Evolutionary conservation across 1,284 basidiomycete genomes (phyloP), one percentile per base, ranked within the genome.

Genomic region (Meira nashicola): DNA sequence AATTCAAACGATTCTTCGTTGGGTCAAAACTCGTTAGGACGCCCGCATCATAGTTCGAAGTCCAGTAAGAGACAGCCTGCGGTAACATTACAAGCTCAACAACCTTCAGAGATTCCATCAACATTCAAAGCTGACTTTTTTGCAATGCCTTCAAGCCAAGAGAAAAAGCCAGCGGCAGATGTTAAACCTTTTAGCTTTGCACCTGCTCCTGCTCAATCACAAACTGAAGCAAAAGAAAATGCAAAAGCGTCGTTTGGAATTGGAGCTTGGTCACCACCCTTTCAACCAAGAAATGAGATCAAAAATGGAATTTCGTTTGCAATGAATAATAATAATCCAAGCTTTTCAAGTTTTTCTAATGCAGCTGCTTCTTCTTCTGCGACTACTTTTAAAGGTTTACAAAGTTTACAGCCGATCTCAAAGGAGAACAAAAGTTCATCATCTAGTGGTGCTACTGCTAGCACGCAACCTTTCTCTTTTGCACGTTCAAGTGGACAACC

Each of bases 401-500:
- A 48, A 17, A 7, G 7, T 17, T 17, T 48, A 23, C 14, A 48
- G 21, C 46, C 46, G 21, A 25, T 48, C 17, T 23, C 14, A 14
- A 48, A 17, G 5, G 12, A 48, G 46, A 48, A 23, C 25, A 19
- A 33, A 33, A 33, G 28, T 33, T 33, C 28, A 33, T 33, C 28
- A 33, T 33, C 28, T 33, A 33, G 28, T 8, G 28, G 28, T 33
- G 28, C 28, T 4, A 33, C 4, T 33, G 28, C 28, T 33, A 33
- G 28, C 28, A 33, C 28, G 28, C 28, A 33, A 33, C 28, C 28
- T 4, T 33, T 33, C 28, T 44, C 43, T 25, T 44, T 44, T 55
- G 39, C 39, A 28, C 41, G 44, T 46, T 39, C 2, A 55, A 46
- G 48, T 41, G 54, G n/a, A 46, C 54, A 9, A 46, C 37, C 9